Base-by-base conservation (phyloP, 371 early-diverging fungal genomes). In the Rhizopus delemar region DNA sequence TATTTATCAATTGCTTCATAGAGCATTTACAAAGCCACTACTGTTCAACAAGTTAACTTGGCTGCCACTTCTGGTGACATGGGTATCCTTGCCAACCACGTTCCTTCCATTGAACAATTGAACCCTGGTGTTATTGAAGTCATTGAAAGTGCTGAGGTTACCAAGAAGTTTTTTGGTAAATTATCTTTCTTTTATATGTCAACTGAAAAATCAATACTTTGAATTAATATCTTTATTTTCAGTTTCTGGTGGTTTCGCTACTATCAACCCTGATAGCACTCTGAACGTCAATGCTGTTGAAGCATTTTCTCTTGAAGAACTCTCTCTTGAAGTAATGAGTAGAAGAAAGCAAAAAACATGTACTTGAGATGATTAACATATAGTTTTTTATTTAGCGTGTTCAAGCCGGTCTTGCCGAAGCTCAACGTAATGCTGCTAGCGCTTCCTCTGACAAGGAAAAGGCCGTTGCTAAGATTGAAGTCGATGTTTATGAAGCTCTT, bases 61-160 rank as follows among this genome's bases (percentile, higher is more conserved):
- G 84, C 95, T 51, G 90, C 95, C 34, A 87, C 92, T 46, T 91
- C 93, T 53, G 99, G 99, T 65, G 96, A 95, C 74, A 93, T 98
- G 92, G 99, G 98, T 95, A 91, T 98, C 68, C 88, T 98, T 51
- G 95, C 96, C 71, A 90, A 93, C 84, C 99, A 98, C 87, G 96
- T 98, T 60, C 95, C 98, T 33, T 88, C 92, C 57, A 91, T 98
- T 69, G 93, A 96, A 71, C 94, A 97, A 85, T 89, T 98, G 65
- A 90, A 90, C 80, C 94, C 98, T 59, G 96, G 97, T 58, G 75
- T 97, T 45, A 62, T 94, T 53, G 96, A 94, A 71, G 80, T 98
- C 62, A 75, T 95, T 64, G 87, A 88, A 63, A 75, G 83, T 60
- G 79, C 85, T 61, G 84, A 81, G 68, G 87, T 88, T 68, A 84